Evolutionary conservation across 352 stramenopile genomes (phyloP), one percentile per base, ranked within the genome.

Genomic region (Phytophthora europaea): DNA sequence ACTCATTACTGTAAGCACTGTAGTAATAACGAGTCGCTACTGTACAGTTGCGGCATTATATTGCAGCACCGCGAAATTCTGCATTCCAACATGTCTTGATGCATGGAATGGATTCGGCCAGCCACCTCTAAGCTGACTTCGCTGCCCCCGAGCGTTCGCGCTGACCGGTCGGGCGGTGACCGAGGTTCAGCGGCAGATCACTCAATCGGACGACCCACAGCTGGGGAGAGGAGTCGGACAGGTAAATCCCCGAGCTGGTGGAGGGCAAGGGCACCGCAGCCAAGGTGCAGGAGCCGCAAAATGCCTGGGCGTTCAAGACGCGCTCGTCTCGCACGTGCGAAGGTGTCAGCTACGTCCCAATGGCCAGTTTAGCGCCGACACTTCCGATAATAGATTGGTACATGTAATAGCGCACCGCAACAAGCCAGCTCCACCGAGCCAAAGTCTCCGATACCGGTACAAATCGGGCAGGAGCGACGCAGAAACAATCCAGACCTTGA

Each of bases 401-500:
- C n/a, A n/a, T n/a, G n/a, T n/a, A n/a, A n/a, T n/a, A n/a, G n/a
- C n/a, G 38, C 38, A 45, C 38, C 38, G 18, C 18, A 45, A n/a
- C 38, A 15, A 45, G 13, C 13, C 38, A 45, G 38, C 43, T 16
- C 31, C 34, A 61, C 10, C 51, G 18, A 31, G 9, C 48, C 18
- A 43, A 33, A 43, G 62, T 18, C 38, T 13, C 34, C 38, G 10
- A 47, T 13, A n/a, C 16, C 51, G 9, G 18, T 16, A 62, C 70
- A 78, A 78, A 78, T 78, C 71, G 60, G 70, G 56, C 54, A 67
- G 57, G 71, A 78, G 36, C 22, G 12, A 56, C 63, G 36, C 71
- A 78, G 67, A 78, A 78, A 78, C 65, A 78, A 78, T 78, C 66
- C 71, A 75, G 71, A 68, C 16, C 54, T 22, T 9, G 54, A 33